A percentile compares a stretch with the other conserved stretches of the same genome.
These are phyloP conservation scores for Lepraria neglecta DNA, from an alignment of 495 filamentous ascomycete genomes.

Conservation along the genomic window DNA sequence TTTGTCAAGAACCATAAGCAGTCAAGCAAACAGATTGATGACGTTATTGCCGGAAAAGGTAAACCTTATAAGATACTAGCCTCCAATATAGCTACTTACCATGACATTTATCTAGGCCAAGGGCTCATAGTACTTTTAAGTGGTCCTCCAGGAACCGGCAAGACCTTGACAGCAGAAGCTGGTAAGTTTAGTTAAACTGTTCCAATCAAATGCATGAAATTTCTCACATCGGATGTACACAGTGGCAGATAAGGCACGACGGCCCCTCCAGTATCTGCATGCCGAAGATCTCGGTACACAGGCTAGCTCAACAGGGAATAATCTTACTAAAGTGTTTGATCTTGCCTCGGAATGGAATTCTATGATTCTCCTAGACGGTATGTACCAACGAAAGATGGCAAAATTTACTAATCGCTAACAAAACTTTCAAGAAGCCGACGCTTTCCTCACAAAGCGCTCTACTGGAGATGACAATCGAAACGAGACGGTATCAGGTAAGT, in stretches of 20 bases:
- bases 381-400: neutral
- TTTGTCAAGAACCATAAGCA: constrained; percentile 36
- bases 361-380: neutral
- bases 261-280: neutral
- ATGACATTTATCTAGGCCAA: constrained; percentile 20
- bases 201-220: neutral
- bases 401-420: neutral
- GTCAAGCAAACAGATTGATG: constrained; percentile 20
- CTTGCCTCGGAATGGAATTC: constrained; percentile 1
- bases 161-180: constrained; percentile 12
- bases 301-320: neutral
- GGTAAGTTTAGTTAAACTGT: neutral
- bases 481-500: neutral
- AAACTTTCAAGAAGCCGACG: neutral
- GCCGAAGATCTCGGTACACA: neutral
- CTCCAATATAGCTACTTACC: neutral
- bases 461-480: neutral
- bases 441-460: neutral
- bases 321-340: neutral
- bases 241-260: neutral
- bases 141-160: constrained; percentile 31
- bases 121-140: constrained; percentile 30
- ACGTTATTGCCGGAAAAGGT: constrained; percentile 19
- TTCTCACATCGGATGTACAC: neutral
- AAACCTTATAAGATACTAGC: neutral